Percentiles rank a stretch among this genome's conserved stretches.
Evolutionary conservation across 1,139 yeast species (phyloP).

Genomic region (Candida smagusa): DNA sequence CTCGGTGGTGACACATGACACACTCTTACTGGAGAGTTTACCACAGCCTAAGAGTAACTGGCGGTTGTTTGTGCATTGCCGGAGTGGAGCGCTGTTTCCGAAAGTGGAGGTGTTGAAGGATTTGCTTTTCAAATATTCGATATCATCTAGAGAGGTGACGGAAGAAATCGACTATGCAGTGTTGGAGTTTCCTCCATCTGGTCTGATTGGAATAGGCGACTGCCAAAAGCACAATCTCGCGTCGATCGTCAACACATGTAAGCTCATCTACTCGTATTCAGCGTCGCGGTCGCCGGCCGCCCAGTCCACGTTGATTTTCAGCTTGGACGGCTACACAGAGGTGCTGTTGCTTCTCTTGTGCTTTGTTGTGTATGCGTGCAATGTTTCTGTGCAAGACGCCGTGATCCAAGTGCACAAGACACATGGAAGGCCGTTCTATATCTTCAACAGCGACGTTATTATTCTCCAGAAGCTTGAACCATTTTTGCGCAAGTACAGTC

Average conservation of each 20-base stretch:
- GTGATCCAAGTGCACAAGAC: slow-evolving; percentile 57
- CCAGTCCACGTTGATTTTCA: slow-evolving; percentile 54
- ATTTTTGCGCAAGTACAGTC: slow-evolving; percentile 55
- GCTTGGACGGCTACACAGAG: slow-evolving; percentile 93
- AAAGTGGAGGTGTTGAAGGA: slow-evolving; percentile 31
- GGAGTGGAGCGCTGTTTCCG: slow-evolving; percentile 62
- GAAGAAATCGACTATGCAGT: slow-evolving; percentile 30
- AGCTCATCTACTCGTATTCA: slow-evolving; percentile 46
- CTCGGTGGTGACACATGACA: slow-evolving; percentile 42
- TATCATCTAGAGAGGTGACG: slow-evolving; percentile 21
- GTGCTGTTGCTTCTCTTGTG: slow-evolving; percentile 72
- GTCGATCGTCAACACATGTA: slow-evolving; percentile 62
- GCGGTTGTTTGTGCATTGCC: slow-evolving; percentile 38
- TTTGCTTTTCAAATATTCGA: slow-evolving; percentile 32
- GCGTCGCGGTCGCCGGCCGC: slow-evolving; percentile 26
- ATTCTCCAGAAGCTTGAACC: slow-evolving; percentile 64
- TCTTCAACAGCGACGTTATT: slow-evolving; percentile 72
- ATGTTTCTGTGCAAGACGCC: slow-evolving; percentile 48
- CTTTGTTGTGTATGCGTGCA: slow-evolving; percentile 65
- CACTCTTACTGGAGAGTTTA: slow-evolving; percentile 7
- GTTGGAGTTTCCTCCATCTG: slow-evolving; percentile 79
- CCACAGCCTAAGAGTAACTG: slow-evolving; percentile 34
- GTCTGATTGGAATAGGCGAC: slow-evolving; percentile 73
- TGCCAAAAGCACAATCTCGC: slow-evolving; percentile 53
- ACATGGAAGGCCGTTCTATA: slow-evolving; percentile 76